Conservation (phyloP, 371 early-diverging fungal genomes). For the Hamiltosporidium tvaerminnensis region DNA sequence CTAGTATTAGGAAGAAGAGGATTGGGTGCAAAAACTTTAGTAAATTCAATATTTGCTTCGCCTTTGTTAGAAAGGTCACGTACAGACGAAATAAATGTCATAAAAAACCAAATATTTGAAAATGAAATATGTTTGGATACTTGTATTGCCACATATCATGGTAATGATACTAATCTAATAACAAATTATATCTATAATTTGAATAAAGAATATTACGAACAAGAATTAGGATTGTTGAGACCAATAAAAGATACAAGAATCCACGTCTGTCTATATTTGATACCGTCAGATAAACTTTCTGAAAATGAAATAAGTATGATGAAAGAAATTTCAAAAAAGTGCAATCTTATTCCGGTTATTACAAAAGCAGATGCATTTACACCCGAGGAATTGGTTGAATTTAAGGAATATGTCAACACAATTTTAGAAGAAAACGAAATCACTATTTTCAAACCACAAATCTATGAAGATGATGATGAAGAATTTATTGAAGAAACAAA, state of each 20-base stretch:
- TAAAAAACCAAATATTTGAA: conserved; percentile 32
- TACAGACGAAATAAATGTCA: conserved; percentile 21
- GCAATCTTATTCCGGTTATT: conserved; percentile 49
- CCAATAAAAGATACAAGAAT: conserved; percentile 38
- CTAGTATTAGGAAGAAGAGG: conserved; percentile 49
- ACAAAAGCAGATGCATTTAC: conserved; percentile 53
- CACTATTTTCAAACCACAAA: conserved; percentile 7
- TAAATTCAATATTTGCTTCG: conserved; percentile 44
- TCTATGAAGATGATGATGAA: conserved; percentile 4
- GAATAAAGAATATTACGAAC: conserved; percentile 45
- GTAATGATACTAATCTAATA: conserved; percentile 12
- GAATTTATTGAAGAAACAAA: neutral
- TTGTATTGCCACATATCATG: conserved; percentile 38
- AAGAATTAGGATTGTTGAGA: conserved; percentile 38
- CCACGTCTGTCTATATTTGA: conserved; percentile 45
- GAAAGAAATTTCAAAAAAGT: conserved; percentile 27
- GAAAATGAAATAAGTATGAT: conserved; percentile 40
- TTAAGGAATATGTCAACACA: conserved; percentile 25
- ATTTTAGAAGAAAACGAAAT: conserved; percentile 28
- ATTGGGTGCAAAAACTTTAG: conserved; percentile 48
- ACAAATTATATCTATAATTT: conserved; percentile 21
- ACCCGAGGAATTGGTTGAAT: conserved; percentile 29
- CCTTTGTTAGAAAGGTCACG: conserved; percentile 30
- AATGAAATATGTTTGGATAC: conserved; percentile 36
- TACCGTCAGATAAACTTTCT: conserved; percentile 40